phyloP scores from a whole-genome alignment of 345 rosid genomes.

The Balakata baccata region DNA sequence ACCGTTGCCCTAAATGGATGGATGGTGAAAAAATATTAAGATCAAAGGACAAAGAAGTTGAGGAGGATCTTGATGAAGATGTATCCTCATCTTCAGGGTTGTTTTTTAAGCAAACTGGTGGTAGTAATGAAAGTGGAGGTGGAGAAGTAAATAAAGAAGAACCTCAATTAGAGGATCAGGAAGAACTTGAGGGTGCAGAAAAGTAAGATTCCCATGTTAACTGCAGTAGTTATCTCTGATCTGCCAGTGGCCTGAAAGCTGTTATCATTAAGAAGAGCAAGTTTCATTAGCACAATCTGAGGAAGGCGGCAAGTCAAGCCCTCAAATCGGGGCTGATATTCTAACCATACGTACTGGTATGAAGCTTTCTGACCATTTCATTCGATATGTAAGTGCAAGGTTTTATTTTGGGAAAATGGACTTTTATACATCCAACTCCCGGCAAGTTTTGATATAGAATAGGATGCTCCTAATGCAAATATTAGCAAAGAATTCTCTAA shows the following conservation, averaged over 20 bases:
- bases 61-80: constrained; percentile 77
- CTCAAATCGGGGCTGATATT: not conserved
- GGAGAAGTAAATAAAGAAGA: constrained; percentile 75
- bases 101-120: constrained; percentile 50
- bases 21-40: constrained; percentile 33
- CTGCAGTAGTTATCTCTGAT: not conserved
- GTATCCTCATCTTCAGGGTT: constrained; percentile 61
- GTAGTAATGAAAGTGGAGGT: constrained; percentile 54
- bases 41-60: constrained; percentile 60
- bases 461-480: constrained; percentile 12
- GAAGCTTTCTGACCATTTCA: constrained; percentile 11
- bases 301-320: not conserved
- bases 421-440: constrained; percentile 4
- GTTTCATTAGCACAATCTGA: not conserved
- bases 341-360: constrained; percentile 13
- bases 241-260: constrained; percentile 9
- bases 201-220: constrained; percentile 10
- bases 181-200: constrained; percentile 77
- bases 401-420: not conserved
- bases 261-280: not conserved
- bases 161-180: constrained; percentile 80
- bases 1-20: constrained; percentile 79
- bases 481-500: not conserved
- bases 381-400: not conserved
- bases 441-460: constrained; percentile 31